Evolutionary conservation across 108 stramenopile genomes (phyloP), one percentile per base, ranked within the genome.

Genomic region (Pseudonitzschia multiseries): DNA sequence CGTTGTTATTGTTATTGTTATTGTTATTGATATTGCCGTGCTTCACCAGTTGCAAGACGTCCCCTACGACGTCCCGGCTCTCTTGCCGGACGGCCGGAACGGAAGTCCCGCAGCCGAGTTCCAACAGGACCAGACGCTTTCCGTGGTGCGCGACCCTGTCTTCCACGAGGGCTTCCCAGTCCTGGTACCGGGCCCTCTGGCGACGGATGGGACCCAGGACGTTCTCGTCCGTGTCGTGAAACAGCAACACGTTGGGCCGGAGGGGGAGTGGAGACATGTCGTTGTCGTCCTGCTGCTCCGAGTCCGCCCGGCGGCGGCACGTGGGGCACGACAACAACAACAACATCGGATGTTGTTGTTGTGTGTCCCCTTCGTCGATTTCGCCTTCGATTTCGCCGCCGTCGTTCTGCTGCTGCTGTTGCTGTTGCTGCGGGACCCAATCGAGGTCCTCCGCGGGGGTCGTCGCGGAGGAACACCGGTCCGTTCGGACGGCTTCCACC

Each of bases 61-160:
- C 83, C 18, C 21, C 15, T 4, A 85, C 32, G n/a, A 85, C 80
- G 42, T 85, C 82, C 56, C 81, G 74, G 32, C 77, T 77, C 69
- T 87, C 84, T 26, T 68, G 43, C 14, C 87, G 82, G n/a, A 81
- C 77, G 70, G 79, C 82, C n/a, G 87, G 83, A 2, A 88, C 84
- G 57, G 71, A 77, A 0, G 61, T 36, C 10, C 87, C 87, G 65
- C 84, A 85, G 10, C 84, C 87, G 59, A 88, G 57, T 74, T 88
- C 87, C 32, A 88, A 41, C n/a, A 88, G 73, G 4, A 83, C 83
- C 15, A 88, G 42, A 14, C 57, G 76, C 36, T 40, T 65, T 3
- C 28, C 5, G 6, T 0, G 17, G 29, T 40, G 0, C 14, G 15
- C 12, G 27, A 62, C 32, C 36, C 10, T 27, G 8, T 22, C 8